These are phyloP conservation scores for Talaromyces adpressus DNA, from an alignment of 495 filamentous ascomycete species.

Conservation along the genomic window DNA sequence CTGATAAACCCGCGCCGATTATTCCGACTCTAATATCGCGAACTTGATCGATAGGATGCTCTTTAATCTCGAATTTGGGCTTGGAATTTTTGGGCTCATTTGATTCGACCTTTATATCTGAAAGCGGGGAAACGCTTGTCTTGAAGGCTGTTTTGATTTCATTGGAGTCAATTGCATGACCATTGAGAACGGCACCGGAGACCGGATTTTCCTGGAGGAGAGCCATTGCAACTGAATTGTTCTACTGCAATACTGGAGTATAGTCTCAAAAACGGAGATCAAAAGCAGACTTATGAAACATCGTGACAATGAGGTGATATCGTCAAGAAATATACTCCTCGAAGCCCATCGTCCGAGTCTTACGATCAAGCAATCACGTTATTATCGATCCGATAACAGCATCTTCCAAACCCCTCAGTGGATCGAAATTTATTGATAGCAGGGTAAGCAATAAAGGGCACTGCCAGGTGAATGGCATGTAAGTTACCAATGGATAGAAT, in stretches of 20 bases:
- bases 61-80: constrained; percentile 25
- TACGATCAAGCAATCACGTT: not conserved
- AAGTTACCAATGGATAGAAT: not conserved
- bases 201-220: not conserved
- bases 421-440: not conserved
- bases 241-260: not conserved
- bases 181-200: not conserved
- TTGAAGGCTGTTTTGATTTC: not conserved
- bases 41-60: constrained; percentile 34
- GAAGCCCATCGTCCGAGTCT: not conserved
- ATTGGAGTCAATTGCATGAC: not conserved
- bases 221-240: not conserved
- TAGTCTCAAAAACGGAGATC: not conserved
- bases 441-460: not conserved
- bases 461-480: not conserved
- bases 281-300: not conserved
- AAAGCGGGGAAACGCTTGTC: not conserved
- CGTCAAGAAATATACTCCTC: not conserved
- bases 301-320: not conserved
- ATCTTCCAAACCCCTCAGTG: not conserved
- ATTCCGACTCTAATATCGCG: constrained; percentile 43
- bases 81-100: not conserved
- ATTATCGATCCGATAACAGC: not conserved
- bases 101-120: not conserved
- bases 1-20: constrained; percentile 46